Percentiles rank a stretch among this genome's conserved stretches.
phyloP scores from a whole-genome alignment of 805 yeast species.

The Candida oleophila region DNA sequence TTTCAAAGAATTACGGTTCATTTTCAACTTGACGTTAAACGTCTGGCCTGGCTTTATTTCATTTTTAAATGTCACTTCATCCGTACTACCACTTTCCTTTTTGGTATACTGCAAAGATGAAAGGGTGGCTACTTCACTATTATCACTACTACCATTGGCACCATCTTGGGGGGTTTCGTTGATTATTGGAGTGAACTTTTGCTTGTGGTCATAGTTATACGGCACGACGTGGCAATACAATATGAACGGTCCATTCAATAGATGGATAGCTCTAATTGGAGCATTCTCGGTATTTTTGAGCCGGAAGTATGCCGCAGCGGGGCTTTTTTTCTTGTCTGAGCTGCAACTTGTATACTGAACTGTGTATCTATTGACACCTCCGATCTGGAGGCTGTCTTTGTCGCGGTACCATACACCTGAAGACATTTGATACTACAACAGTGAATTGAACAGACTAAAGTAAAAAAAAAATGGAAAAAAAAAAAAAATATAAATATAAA shows the following conservation, averaged over 20 bases:
- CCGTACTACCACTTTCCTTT: slow-evolving; percentile 6
- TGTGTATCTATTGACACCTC: slow-evolving; percentile 37
- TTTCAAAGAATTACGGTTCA: slow-evolving; percentile 45
- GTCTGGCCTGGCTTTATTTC: slow-evolving; percentile 68
- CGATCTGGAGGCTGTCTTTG: slow-evolving; percentile 31
- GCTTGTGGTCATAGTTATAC: slow-evolving; percentile 25
- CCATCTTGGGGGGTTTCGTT: slow-evolving; percentile 18
- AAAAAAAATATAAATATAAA: too few species aligned
- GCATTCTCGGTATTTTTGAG: slow-evolving; percentile 39
- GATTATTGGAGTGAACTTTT: too few species aligned
- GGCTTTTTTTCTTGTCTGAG: not conserved
- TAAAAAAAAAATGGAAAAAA: too few species aligned
- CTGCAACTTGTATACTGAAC: slow-evolving; percentile 20
- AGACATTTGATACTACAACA: not conserved
- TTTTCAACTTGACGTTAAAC: slow-evolving; percentile 52
- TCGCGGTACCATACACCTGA: slow-evolving; percentile 37
- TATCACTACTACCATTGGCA: slow-evolving; percentile 6
- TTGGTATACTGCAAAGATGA: not conserved
- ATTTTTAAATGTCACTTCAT: slow-evolving; percentile 37
- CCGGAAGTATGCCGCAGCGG: slow-evolving; percentile 26
- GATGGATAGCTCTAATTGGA: slow-evolving; percentile 38
- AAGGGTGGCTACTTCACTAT: not conserved
- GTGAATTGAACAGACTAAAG: too few species aligned
- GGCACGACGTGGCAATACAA: slow-evolving; percentile 46
- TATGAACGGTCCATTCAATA: slow-evolving; percentile 43